Conservation (phyloP, 176 grass and related monocot genomes). For the Oryza longistaminata region DNA sequence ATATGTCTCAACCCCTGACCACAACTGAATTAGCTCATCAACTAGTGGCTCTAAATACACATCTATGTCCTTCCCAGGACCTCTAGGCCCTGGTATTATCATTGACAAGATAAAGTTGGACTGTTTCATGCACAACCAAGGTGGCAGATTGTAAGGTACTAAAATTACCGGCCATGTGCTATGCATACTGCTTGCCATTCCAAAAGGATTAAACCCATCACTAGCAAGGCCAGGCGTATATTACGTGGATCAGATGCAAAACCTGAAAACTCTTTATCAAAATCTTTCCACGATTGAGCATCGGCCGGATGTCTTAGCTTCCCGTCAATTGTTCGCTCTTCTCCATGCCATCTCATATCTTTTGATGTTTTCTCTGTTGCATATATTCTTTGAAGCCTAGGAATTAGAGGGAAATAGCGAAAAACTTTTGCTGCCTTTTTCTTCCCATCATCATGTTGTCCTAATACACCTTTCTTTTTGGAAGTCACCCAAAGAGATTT, state of each 20-base stretch:
- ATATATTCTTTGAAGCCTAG: slow-evolving; percentile 10
- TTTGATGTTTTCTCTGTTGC: not conserved
- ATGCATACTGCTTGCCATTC: not conserved
- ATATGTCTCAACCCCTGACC: not conserved
- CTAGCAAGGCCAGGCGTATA: not conserved
- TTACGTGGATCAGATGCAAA: not conserved
- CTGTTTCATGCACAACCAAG: not conserved
- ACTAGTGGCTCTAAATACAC: not conserved
- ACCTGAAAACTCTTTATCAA: not conserved
- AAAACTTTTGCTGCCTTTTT: not conserved
- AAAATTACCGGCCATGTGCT: not conserved
- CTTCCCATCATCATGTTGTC: not conserved
- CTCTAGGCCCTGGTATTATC: not conserved
- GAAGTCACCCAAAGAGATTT: not conserved
- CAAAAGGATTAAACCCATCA: not conserved
- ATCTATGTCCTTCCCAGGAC: not conserved
- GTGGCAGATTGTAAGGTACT: not conserved
- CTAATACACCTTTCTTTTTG: too few relatives aligned
- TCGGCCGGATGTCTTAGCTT: not conserved
- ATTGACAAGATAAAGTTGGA: not conserved
- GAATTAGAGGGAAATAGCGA: not conserved
- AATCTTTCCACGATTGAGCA: not conserved
- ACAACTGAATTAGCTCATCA: not conserved
- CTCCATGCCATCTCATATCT: not conserved
- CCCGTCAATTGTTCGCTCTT: not conserved